phyloP scores from a whole-genome alignment of 2,329 filamentous ascomycete species.

The Bipolaris zeicola region DNA sequence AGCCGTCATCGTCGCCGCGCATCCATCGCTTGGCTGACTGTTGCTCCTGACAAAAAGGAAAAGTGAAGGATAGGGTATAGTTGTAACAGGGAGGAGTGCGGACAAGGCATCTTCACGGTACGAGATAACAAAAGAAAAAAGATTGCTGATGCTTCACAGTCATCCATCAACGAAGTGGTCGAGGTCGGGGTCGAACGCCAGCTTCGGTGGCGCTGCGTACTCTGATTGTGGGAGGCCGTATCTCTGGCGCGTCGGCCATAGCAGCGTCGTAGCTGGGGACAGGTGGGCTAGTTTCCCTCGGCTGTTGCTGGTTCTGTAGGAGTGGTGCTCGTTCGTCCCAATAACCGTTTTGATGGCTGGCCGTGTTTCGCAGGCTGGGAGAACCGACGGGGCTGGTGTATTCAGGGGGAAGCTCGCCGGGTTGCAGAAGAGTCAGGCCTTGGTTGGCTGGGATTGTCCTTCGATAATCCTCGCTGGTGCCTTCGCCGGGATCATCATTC shows the following conservation, averaged over 20 bases:
- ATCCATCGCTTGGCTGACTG: neutral
- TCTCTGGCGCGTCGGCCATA: constrained; percentile 66
- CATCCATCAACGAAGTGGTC: neutral
- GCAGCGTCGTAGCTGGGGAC: constrained; percentile 86
- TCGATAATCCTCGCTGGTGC: constrained; percentile 60
- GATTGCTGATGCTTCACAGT: neutral
- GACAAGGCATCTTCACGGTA: neutral
- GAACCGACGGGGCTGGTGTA: constrained; percentile 54
- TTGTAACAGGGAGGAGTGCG: neutral
- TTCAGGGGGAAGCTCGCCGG: constrained; percentile 55
- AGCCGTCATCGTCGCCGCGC: neutral
- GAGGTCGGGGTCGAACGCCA: constrained; percentile 18
- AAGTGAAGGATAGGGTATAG: constrained; percentile 14
- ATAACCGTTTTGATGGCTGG: constrained; percentile 41
- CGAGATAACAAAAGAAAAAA: constrained; percentile 3
- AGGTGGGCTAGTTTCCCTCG: constrained; percentile 58
- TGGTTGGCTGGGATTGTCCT: constrained; percentile 30
- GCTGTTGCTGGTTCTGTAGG: constrained; percentile 33
- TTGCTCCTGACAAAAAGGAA: neutral
- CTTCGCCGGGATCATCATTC: constrained; percentile 72
- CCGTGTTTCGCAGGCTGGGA: constrained; percentile 62
- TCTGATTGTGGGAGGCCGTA: constrained; percentile 29
- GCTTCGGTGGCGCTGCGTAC: constrained; percentile 36
- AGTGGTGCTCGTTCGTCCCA: constrained; percentile 60
- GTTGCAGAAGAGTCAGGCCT: constrained; percentile 43